Base-by-base conservation (phyloP, 768 basidiomycete species). In the Leccinum pellstonianum region DNA sequence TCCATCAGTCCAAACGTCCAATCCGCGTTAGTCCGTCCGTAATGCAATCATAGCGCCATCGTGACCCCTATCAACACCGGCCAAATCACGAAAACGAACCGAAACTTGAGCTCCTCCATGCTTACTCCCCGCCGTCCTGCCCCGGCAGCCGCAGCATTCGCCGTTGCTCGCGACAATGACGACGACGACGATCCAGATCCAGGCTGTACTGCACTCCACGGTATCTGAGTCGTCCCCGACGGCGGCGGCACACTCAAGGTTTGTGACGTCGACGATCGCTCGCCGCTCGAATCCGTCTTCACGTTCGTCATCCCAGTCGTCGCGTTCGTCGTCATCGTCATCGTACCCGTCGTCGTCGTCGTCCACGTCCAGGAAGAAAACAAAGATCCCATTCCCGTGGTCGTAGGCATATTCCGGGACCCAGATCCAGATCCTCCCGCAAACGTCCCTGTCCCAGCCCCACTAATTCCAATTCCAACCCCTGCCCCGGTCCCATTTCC, bases 41-140 rank as follows among this genome's bases (percentile, higher is more conserved):
- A 41, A 41, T 37, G 5, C 38, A 17, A 8, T 69, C 61, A 85
- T 52, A 84, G 64, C 5, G 83, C 82, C 80, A 86, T 79, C 37
- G 80, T 78, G 49, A 85, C 70, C 2, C 84, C 86, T 56, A 86
- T 74, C 54, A 86, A 66, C 7, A 81, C 77, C 35, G 84, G 83
- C 81, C 84, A 85, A 23, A 82, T 69, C 60, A 85, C 74, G 57
- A 82, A 83, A 60, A 82, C 75, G 51, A 83, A 60, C 10, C 77
- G 70, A 66, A 83, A 82, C 63, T 77, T 80, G 60, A 77, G 66
- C 63, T 69, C 72, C 54, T 76, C 77, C 19, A 74, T 59, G 54
- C 76, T 69, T 21, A 75, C 48, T 1, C 58, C 54, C 7, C 70
- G 66, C 19, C 64, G 60, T 3, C 65, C 66, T 31, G 47, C 46